Conservation (phyloP, 352 stramenopile species). For the Pythium dissotocum region DNA sequence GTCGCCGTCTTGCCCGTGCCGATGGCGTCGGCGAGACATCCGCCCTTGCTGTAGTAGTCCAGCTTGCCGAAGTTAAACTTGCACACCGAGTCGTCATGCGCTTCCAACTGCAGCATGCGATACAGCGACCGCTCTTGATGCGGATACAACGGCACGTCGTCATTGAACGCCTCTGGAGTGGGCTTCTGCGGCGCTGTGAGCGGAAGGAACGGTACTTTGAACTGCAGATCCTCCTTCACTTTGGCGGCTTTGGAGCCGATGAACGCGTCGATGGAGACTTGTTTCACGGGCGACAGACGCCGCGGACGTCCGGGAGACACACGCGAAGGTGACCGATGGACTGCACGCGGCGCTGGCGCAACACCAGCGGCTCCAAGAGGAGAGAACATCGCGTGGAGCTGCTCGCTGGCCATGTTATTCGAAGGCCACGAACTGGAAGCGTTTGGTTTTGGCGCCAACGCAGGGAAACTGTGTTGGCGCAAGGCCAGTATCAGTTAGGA, state of each 20-base stretch:
- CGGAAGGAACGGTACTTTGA: slow-evolving; percentile 85
- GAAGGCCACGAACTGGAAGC: not conserved
- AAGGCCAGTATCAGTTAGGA: not conserved
- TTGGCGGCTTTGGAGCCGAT: slow-evolving; percentile 34
- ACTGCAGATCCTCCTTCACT: slow-evolving; percentile 64
- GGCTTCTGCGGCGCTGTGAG: slow-evolving; percentile 62
- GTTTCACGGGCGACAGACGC: slow-evolving; percentile 28
- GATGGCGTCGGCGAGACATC: slow-evolving; percentile 75
- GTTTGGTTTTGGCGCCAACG: slow-evolving; percentile 1
- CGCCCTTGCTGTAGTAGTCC: slow-evolving; percentile 72
- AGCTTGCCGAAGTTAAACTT: slow-evolving; percentile 77
- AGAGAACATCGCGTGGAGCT: slow-evolving; percentile 3
- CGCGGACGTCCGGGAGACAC: slow-evolving; percentile 8
- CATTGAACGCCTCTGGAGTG: slow-evolving; percentile 57
- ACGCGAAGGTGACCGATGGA: not conserved
- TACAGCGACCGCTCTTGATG: slow-evolving; percentile 85
- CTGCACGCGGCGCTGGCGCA: not conserved
- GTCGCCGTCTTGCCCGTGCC: slow-evolving; percentile 87
- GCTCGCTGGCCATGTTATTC: not conserved
- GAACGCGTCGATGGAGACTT: slow-evolving; percentile 62
- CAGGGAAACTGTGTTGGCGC: not conserved
- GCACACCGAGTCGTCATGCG: slow-evolving; percentile 55
- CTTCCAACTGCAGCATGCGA: slow-evolving; percentile 84
- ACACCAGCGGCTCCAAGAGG: not conserved
- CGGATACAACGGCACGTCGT: slow-evolving; percentile 56